Evolutionary conservation across 768 basidiomycete genomes (phyloP), one percentile per base, ranked within the genome.

Genomic region (Crepidotus variabilis): DNA sequence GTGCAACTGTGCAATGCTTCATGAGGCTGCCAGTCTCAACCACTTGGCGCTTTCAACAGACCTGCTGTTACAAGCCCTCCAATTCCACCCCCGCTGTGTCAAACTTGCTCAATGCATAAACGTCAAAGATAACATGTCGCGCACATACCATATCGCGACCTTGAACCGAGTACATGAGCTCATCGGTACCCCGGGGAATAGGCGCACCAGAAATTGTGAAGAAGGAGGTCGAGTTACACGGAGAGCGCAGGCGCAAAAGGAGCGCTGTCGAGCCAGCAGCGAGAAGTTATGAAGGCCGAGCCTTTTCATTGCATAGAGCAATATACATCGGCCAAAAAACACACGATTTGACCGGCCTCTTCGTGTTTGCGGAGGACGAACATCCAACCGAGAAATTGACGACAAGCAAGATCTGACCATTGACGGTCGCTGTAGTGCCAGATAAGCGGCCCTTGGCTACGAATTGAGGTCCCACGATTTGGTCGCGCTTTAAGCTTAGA

Each of bases 81-180:
- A 53, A 83, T 78, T 2, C 81, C 81, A 56, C 74, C 80, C 9
- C 81, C 81, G 67, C 81, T 83, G 58, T 47, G 61, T 51, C 33
- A 54, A 52, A 49, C 52, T 56, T 47, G 57, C 64, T 34, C 65
- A 49, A 59, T 59, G 53, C 28, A 47, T 63, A 50, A 51, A 54
- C 57, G 46, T 45, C 34, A 7, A 36, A 20, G 32, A 54, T 34
- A 55, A 53, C 52, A 47, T 39, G 20, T n/a, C 47, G 34, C 46
- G 50, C 18, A 69, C 74, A 57, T 60, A 84, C 84, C 82, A 83
- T 43, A 85, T 80, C 18, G 76, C 82, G 52, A 84, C 79, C 61
- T 71, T 76, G 59, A 84, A 68, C 57, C 71, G 80, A 51, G 67
- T 64, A 35, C 58, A 61, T 57, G 69, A 61, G 58, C 59, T 49